Base-by-base conservation (phyloP, 495 filamentous ascomycete species). In the Penicillium ochrochloron region DNA sequence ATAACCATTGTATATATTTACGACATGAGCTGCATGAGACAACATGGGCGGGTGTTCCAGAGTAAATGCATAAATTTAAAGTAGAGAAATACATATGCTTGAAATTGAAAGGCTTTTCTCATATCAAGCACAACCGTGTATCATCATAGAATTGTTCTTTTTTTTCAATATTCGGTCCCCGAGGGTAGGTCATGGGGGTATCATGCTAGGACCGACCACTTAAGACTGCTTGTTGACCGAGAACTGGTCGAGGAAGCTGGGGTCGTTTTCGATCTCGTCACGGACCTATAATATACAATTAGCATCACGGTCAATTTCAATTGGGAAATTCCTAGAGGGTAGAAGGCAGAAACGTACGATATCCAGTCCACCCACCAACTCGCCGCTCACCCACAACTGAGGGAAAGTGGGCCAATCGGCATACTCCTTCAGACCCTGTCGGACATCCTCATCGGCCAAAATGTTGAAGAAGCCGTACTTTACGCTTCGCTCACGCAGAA, bases 381-480 rank as follows among this genome's bases (percentile, higher is more conserved):
- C 88, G 1, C 94, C 93, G 60, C 82, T 78, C 10, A 94, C 82
- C 85, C 91, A 97, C 57, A 97, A 77, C 76, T 97, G 94, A 15
- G 94, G 93, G 77, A 91, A 99, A 1, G 95, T 99, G 3, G 95
- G 96, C 95, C 95, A 98, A 52, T 97, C 94, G 12, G 93, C 91
- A 76, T 90, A 97, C 73, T 90, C 88, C 84, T 98, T 99, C 70
- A 99, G 76, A 6, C 95, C 95, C 79, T 98, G 94, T 41, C 95
- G 84, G 19, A 99, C 96, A 67, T 97, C 95, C 70, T 99, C 95
- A 76, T 99, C 95, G 65, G 95, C 95, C 59, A 99, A 78, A 66
- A 96, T 98, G 72, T 99, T 98, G 80, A 99, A 99, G 84, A 98
- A 98, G 8, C 95, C 96, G 77, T 98, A 99, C 73, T 94, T 90